These are phyloP conservation scores for Jatropha curcas DNA, from an alignment of 345 rosid species.

Conservation along the genomic window DNA sequence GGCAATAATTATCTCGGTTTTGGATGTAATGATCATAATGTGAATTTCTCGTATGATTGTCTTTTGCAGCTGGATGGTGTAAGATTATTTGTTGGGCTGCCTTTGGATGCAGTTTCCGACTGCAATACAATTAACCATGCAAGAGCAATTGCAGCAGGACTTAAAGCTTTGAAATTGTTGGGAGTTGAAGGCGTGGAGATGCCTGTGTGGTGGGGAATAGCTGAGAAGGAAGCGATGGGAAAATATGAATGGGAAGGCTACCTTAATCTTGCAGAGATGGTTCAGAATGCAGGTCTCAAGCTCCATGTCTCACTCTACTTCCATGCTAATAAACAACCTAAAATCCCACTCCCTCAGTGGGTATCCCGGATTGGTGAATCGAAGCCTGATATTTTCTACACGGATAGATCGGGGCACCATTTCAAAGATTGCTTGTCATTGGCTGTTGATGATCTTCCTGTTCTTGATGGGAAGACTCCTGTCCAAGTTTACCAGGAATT, in stretches of 20 bases:
- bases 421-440: constrained; percentile 70
- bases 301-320: constrained; percentile 78
- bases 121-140: constrained; percentile 60
- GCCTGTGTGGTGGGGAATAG: constrained; percentile 93
- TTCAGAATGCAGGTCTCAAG: constrained; percentile 67
- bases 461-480: constrained; percentile 74
- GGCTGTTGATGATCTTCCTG: constrained; percentile 73
- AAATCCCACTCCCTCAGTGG: constrained; percentile 76
- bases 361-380: constrained; percentile 57
- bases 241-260: constrained; percentile 85
- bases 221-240: constrained; percentile 79
- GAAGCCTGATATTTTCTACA: constrained; percentile 51
- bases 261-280: constrained; percentile 78
- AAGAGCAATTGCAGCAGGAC: constrained; percentile 75
- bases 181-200: constrained; percentile 92
- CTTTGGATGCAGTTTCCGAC: constrained; percentile 71
- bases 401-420: constrained; percentile 52
- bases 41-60: neutral
- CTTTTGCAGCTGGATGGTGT: constrained; percentile 52
- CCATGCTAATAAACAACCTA: constrained; percentile 48
- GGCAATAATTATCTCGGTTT: neutral
- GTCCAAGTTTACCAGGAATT: constrained; percentile 66
- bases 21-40: neutral
- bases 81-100: constrained; percentile 77
- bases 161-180: constrained; percentile 78